Evolutionary conservation across 75 land plant genomes (phyloP).

Genomic region (Cryptomeria japonica): DNA sequence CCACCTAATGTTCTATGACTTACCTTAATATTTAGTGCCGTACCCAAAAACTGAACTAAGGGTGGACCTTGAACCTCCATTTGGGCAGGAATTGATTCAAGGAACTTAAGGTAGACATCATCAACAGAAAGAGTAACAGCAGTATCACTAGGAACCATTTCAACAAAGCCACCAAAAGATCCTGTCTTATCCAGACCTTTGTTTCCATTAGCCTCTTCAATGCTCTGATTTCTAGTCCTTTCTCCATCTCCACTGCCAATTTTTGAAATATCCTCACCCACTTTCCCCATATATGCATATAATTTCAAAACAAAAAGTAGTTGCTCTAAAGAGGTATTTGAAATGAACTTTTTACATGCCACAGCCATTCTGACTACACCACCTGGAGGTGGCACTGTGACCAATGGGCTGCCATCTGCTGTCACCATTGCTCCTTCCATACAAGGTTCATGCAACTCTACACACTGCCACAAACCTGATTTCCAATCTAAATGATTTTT

Average conservation of each 20-base stretch:
- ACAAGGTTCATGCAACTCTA: slow-evolving; percentile 77
- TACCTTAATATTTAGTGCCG: slow-evolving; percentile 60
- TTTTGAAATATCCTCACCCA: slow-evolving; percentile 71
- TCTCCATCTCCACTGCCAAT: slow-evolving; percentile 22
- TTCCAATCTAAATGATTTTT: slow-evolving; percentile 24
- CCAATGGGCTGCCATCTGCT: slow-evolving; percentile 83
- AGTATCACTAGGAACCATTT: slow-evolving; percentile 87
- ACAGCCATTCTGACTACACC: slow-evolving; percentile 91
- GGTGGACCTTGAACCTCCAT: slow-evolving; percentile 59
- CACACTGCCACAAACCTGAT: slow-evolving; percentile 75
- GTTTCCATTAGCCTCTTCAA: slow-evolving; percentile 18
- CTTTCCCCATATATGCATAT: slow-evolving; percentile 82
- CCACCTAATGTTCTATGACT: slow-evolving; percentile 91
- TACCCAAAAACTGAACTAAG: slow-evolving; percentile 78
- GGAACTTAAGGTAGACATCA: slow-evolving; percentile 67
- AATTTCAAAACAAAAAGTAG: slow-evolving; percentile 88
- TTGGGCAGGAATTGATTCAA: slow-evolving; percentile 58
- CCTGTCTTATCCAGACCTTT: slow-evolving; percentile 7
- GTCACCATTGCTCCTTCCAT: slow-evolving; percentile 96
- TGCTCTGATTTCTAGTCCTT: slow-evolving; percentile 5
- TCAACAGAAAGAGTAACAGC: slow-evolving; percentile 76
- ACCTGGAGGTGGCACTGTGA: slow-evolving; percentile 83
- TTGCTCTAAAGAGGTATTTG: slow-evolving; percentile 93
- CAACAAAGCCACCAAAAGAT: slow-evolving; percentile 42
- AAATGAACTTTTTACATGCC: slow-evolving; percentile 64